Evolutionary conservation across 2,329 filamentous ascomycete genomes (phyloP).

Genomic region (Furcasterigmium furcatum): DNA sequence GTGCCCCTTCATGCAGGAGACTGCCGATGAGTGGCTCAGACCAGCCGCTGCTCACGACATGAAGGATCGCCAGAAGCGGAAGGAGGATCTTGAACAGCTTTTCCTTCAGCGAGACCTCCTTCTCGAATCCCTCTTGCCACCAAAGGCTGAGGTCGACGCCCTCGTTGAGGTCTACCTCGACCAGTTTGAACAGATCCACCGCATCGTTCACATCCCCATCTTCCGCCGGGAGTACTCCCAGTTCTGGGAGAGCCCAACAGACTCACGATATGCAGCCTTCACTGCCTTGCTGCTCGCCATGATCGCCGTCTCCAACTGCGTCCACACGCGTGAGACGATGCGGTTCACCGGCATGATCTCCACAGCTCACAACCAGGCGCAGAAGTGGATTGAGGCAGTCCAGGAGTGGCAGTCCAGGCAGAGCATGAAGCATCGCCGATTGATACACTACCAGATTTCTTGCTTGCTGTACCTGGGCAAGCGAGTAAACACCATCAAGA

Average conservation of each 20-base stretch:
- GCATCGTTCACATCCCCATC: constrained; percentile 57
- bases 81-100: constrained; percentile 47
- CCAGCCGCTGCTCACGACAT: constrained; percentile 52
- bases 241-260: constrained; percentile 47
- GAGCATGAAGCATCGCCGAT: constrained; percentile 58
- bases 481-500: constrained; percentile 60
- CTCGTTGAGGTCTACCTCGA: constrained; percentile 48
- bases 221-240: constrained; percentile 53
- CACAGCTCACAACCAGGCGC: constrained; percentile 49
- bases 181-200: constrained; percentile 53
- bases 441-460: constrained; percentile 59
- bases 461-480: constrained; percentile 60
- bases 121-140: constrained; percentile 48
- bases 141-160: constrained; percentile 44
- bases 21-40: constrained; percentile 57
- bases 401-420: constrained; percentile 52
- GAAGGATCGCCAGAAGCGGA: constrained; percentile 53
- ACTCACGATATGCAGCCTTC: constrained; percentile 46
- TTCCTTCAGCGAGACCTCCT: constrained; percentile 43
- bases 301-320: constrained; percentile 56
- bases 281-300: constrained; percentile 58
- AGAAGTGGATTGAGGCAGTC: constrained; percentile 53
- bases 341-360: constrained; percentile 58
- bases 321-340: constrained; percentile 47
- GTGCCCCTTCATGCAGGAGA: constrained; percentile 60